Percentiles rank a stretch among this genome's conserved stretches.
These are phyloP conservation scores for Discostella pseudostelligera DNA, from an alignment of 108 stramenopile species.

Conservation along the genomic window DNA sequence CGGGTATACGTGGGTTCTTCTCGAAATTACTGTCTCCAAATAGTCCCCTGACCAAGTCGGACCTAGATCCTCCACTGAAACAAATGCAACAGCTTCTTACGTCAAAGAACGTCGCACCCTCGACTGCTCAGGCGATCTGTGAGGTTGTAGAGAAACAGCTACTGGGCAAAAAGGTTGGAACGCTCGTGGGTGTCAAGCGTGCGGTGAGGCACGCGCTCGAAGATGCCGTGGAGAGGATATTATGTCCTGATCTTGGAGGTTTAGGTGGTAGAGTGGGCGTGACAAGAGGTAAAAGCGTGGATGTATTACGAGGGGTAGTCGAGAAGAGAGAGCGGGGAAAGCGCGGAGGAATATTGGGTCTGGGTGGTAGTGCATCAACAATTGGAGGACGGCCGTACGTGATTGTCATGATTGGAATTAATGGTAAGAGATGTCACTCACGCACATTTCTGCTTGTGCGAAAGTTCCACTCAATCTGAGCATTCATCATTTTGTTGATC, in stretches of 20 bases:
- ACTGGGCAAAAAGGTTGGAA: conserved; percentile 67
- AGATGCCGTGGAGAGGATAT: conserved; percentile 58
- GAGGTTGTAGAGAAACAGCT: conserved; percentile 54
- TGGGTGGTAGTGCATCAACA: conserved; percentile 28
- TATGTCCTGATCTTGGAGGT: conserved; percentile 45
- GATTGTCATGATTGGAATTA: conserved; percentile 95
- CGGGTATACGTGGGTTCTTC: conserved; percentile 55
- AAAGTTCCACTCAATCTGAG: conserved; percentile 34
- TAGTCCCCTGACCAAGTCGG: conserved; percentile 55
- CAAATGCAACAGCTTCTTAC: conserved; percentile 84
- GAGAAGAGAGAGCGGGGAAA: conserved; percentile 49
- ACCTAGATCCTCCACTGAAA: conserved; percentile 72
- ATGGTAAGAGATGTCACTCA: conserved; percentile 62
- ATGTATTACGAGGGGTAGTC: conserved; percentile 60
- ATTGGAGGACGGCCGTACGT: conserved; percentile 64
- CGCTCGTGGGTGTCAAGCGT: conserved; percentile 73
- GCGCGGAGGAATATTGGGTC: conserved; percentile 42
- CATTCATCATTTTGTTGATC: conserved; percentile 14
- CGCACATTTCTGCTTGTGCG: conserved; percentile 52
- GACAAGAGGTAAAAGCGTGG: conserved; percentile 40
- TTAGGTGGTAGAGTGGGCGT: conserved; percentile 16
- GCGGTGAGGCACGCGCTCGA: conserved; percentile 85
- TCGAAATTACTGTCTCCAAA: conserved; percentile 55
- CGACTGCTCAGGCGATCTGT: conserved; percentile 81
- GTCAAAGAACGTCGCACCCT: conserved; percentile 88